These are phyloP conservation scores for Lathyrus oleraceus DNA, from an alignment of 306 rosid genomes.

Conservation along the genomic window DNA sequence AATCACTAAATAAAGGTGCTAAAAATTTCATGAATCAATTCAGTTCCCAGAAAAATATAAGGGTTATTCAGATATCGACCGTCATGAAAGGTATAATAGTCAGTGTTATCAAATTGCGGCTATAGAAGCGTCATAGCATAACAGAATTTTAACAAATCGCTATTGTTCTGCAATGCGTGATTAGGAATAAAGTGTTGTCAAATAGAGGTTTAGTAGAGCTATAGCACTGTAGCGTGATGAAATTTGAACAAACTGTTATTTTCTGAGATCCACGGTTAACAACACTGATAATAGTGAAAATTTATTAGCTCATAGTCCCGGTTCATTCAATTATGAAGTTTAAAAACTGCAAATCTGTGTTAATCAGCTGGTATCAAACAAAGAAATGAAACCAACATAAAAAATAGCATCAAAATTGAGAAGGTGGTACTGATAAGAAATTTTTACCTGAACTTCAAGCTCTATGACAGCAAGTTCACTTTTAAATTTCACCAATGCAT, in stretches of 20 bases:
- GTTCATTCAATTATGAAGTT: too few relatives aligned
- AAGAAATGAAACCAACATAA: slow-evolving; percentile 19
- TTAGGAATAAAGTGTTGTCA: neutral
- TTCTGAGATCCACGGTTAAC: neutral
- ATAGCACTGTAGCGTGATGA: neutral
- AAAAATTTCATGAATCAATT: neutral
- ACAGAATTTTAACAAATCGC: neutral
- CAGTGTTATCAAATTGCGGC: neutral
- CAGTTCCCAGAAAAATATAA: slow-evolving; percentile 1
- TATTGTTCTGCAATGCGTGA: neutral
- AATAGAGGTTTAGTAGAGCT: neutral
- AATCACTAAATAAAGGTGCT: slow-evolving; percentile 1
- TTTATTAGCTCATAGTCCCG: too few relatives aligned
- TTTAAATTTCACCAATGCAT: slow-evolving; percentile 72
- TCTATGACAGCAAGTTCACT: slow-evolving; percentile 78
- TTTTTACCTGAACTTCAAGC: slow-evolving; percentile 82
- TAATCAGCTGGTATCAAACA: slow-evolving; percentile 11
- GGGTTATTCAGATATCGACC: slow-evolving; percentile 9
- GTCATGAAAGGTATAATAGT: neutral
- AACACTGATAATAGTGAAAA: too few relatives aligned
- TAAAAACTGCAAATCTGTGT: neutral
- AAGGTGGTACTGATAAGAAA: slow-evolving; percentile 23
- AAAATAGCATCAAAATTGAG: slow-evolving; percentile 19
- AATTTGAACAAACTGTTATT: too few relatives aligned
- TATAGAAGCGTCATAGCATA: neutral